Conservation (phyloP, 257 asterid species). For the Oldenlandia corymbosa region DNA sequence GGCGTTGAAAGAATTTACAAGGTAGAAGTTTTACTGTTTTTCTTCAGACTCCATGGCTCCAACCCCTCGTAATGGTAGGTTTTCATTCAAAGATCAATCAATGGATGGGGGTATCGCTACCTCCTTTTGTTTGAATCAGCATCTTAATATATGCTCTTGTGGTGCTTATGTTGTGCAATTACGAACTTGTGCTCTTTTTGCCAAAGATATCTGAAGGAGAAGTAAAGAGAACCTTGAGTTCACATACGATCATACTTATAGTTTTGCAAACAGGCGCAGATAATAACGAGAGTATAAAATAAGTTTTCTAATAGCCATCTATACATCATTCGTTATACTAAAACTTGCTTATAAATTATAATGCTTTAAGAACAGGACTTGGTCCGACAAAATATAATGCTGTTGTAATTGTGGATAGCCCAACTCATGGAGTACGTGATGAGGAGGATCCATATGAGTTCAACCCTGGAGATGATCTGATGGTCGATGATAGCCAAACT, state of each 20-base stretch:
- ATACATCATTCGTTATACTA: neutral
- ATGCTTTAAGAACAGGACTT: no score
- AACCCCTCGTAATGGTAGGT: slow-evolving; percentile 78
- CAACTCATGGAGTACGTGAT: no score
- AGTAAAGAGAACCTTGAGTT: neutral
- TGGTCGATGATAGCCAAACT: no score
- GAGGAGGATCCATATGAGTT: no score
- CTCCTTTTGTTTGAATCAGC: slow-evolving; percentile 93
- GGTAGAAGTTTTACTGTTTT: slow-evolving; percentile 66
- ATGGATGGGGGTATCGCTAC: slow-evolving; percentile 94
- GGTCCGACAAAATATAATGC: no score
- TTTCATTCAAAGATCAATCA: slow-evolving; percentile 84
- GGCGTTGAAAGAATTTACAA: neutral
- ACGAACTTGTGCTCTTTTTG: slow-evolving; percentile 88
- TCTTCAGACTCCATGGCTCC: slow-evolving; percentile 75
- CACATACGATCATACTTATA: neutral
- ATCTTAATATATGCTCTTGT: slow-evolving; percentile 69
- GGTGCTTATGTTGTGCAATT: slow-evolving; percentile 94
- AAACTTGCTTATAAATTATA: neutral
- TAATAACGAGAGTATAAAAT: neutral
- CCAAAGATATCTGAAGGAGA: slow-evolving; percentile 70
- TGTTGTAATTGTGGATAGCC: no score
- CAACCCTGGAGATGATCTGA: no score
- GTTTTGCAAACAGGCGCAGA: neutral
- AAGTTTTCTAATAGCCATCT: neutral